Evolutionary conservation across 2,329 filamentous ascomycete genomes (phyloP).

Genomic region (Fusarium oxysporum): DNA sequence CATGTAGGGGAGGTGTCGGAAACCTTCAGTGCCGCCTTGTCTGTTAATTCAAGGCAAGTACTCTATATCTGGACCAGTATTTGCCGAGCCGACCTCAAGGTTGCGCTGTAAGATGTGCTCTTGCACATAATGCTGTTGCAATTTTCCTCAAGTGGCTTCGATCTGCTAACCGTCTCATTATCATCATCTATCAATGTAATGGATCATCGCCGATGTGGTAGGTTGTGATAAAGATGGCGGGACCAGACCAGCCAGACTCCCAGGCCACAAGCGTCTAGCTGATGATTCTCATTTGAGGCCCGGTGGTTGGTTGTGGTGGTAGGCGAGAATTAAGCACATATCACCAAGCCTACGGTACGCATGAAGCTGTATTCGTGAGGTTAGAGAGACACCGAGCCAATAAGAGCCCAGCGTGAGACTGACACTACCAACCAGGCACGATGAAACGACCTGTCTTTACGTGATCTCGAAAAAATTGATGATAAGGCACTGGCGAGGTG

Average conservation of each 20-base stretch:
- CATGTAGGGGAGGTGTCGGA: slow-evolving; percentile 2
- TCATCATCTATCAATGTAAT: slow-evolving; percentile 9
- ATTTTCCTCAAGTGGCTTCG: slow-evolving; percentile 9
- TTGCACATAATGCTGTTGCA: slow-evolving; percentile 7
- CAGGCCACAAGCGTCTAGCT: slow-evolving; percentile 12
- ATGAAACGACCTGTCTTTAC: slow-evolving; percentile 30
- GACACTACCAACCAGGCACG: slow-evolving; percentile 18
- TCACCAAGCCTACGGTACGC: slow-evolving; percentile 17
- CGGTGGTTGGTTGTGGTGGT: slow-evolving; percentile 24
- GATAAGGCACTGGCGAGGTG: slow-evolving; percentile 2
- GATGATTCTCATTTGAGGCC: slow-evolving; percentile 12
- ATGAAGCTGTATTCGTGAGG: slow-evolving; percentile 24
- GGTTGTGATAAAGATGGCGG: background rate
- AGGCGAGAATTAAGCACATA: slow-evolving; percentile 28
- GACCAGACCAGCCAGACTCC: background rate
- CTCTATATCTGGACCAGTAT: slow-evolving; percentile 10
- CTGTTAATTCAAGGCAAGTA: slow-evolving; percentile 8
- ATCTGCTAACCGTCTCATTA: slow-evolving; percentile 18
- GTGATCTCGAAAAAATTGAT: background rate
- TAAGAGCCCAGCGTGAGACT: background rate
- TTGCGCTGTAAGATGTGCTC: background rate
- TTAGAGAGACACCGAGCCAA: slow-evolving; percentile 22
- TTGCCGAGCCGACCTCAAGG: background rate
- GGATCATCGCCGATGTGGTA: slow-evolving; percentile 24
- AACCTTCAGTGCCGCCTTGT: slow-evolving; percentile 3